A percentile compares a stretch with the other conserved stretches of the same genome.
These are phyloP conservation scores for Cordyceps farinosa DNA, from an alignment of 2,329 filamentous ascomycete genomes.

Conservation along the genomic window DNA sequence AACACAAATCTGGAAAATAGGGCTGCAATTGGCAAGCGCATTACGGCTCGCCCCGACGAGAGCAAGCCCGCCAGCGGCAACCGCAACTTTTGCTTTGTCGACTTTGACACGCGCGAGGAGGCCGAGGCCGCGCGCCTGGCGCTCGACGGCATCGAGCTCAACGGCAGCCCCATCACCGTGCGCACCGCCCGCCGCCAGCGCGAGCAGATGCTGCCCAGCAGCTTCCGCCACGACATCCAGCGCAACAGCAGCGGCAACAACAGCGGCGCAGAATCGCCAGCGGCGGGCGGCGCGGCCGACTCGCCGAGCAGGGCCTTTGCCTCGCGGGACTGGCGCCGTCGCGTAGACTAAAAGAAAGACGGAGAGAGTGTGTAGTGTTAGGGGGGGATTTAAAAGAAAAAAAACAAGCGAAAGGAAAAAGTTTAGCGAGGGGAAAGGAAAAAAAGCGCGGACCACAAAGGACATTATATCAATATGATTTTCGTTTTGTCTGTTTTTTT, in stretches of 20 bases:
- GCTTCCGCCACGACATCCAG: constrained; percentile 11
- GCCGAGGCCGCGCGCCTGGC: constrained; percentile 47
- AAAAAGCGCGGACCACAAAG: neutral
- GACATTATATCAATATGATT: neutral
- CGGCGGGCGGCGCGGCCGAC: neutral
- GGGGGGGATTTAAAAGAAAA: neutral
- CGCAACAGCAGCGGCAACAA: neutral
- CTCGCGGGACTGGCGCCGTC: constrained; percentile 18
- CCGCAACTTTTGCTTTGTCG: constrained; percentile 65
- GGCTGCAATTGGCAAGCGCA: constrained; percentile 45
- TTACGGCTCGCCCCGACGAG: constrained; percentile 52
- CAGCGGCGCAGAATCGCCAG: neutral
- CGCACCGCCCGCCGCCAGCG: constrained; percentile 15
- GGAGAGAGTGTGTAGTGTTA: too few relatives aligned
- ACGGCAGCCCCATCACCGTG: constrained; percentile 22
- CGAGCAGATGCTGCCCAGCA: constrained; percentile 1
- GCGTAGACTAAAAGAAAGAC: constrained; percentile 3
- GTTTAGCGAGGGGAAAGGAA: neutral
- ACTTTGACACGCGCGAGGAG: constrained; percentile 53
- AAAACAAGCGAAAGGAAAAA: neutral
- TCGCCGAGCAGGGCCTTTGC: constrained; percentile 14
- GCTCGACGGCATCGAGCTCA: constrained; percentile 33
- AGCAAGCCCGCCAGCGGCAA: constrained; percentile 50
- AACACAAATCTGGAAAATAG: constrained; percentile 16
- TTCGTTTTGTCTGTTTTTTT: neutral